Percentiles rank a stretch among this genome's conserved stretches.
These are phyloP conservation scores for Aureobasidium uvarum DNA, from an alignment of 2,329 filamentous ascomycete species.

Conservation along the genomic window DNA sequence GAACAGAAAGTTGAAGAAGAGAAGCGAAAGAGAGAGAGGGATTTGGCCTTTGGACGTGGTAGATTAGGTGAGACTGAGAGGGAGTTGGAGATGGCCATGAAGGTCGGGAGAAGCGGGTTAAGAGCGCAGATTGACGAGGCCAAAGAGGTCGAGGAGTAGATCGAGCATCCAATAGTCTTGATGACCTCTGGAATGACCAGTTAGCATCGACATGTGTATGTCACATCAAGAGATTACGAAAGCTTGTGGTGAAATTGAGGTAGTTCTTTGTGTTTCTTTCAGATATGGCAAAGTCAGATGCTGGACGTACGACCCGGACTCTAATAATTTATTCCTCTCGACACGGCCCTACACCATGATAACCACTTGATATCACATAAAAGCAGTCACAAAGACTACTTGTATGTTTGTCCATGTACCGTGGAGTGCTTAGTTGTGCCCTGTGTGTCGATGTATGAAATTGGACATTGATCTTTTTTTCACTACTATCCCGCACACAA, in stretches of 20 bases:
- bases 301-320: background rate
- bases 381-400: no score
- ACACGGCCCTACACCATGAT: no score
- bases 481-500: no score
- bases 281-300: background rate
- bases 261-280: no score
- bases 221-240: background rate
- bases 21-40: constrained; percentile 31
- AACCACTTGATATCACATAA: no score
- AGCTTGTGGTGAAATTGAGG: no score
- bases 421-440: no score
- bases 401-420: no score
- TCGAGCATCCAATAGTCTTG: background rate
- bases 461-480: no score
- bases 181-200: background rate
- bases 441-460: no score
- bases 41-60: constrained; percentile 37
- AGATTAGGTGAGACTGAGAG: constrained; percentile 66
- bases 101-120: constrained; percentile 64
- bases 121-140: constrained; percentile 56
- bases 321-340: no score
- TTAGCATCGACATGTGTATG: background rate
- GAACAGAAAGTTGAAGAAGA: constrained; percentile 43
- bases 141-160: background rate
- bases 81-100: constrained; percentile 67